Evolutionary conservation across 2,329 filamentous ascomycete genomes (phyloP), one percentile per base, ranked within the genome.

Genomic region (Boeremia exigua): DNA sequence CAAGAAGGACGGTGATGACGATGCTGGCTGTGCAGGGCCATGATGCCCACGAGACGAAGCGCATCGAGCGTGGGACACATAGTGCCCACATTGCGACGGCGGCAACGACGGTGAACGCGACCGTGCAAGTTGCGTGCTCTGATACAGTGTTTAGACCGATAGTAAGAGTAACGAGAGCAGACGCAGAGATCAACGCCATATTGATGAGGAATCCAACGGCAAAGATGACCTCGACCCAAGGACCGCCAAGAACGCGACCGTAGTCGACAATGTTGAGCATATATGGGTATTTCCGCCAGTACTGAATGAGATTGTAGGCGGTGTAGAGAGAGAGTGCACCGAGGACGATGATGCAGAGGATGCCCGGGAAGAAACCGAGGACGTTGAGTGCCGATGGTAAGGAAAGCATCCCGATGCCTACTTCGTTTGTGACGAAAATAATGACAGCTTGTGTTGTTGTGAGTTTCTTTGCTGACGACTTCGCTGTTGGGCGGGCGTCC

Each of bases 241-340:
- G 66, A 2, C 68, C 67, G 17, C 67, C 67, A 5, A 71, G 58
- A 11, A 66, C 65, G 34, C 67, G 64, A 27, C 67, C 67, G 42
- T 68, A 69, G 54, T 71, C 67, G 46, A 71, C 67, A 38, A 69
- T 65, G 46, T 71, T 69, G 34, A 66, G 62, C 61, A 71, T 68
- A 48, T 66, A 66, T 1, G 65, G 65, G 23, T 69, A 69, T 48
- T 66, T 68, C n/a, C 67, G 62, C 62, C 66, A 71, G 54, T 68
- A 69, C 33, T 69, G 66, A 11, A 71, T 49, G n/a, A 69, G 62
- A 27, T 68, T 69, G 52, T 69, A 71, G 11, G 67, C 68, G 9
- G 67, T 66, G 46, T 71, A 71, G 23, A 68, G 48, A 44, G 61
- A 67, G n/a, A 69, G 56, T 37, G 62, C 57, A 12, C 68, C 68